A percentile compares a stretch with the other conserved stretches of the same genome.
phyloP scores from a whole-genome alignment of 768 basidiomycete species.

The Russula emetica region DNA sequence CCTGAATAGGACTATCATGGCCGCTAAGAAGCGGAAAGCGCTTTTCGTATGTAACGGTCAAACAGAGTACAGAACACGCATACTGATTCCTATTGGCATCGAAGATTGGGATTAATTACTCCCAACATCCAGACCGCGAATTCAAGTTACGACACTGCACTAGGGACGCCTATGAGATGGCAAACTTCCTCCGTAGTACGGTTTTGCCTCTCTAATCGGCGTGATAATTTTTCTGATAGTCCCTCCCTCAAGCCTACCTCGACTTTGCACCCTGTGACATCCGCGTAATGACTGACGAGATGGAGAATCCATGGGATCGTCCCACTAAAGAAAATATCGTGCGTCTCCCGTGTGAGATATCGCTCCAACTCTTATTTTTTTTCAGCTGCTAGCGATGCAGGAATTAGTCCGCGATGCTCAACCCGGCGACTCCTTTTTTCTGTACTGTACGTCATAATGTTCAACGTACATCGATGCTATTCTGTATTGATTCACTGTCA shows the following conservation, averaged over 20 bases:
- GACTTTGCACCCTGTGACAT: not conserved
- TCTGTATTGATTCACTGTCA: not conserved
- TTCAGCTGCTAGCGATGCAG: not conserved
- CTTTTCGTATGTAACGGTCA: not conserved
- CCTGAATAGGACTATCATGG: not conserved
- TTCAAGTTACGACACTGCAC: not conserved
- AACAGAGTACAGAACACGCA: no score
- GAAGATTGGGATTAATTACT: constrained; percentile 13
- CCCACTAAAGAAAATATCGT: constrained; percentile 6
- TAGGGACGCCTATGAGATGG: not conserved
- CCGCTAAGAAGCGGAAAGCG: not conserved
- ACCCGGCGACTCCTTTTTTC: not conserved
- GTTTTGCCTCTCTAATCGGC: not conserved
- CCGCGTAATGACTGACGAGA: not conserved
- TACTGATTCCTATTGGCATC: not conserved
- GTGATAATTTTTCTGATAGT: not conserved
- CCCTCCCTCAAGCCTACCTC: not conserved
- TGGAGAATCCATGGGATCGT: not conserved
- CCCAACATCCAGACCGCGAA: not conserved
- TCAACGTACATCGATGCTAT: not conserved
- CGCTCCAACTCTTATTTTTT: not conserved
- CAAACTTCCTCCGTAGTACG: not conserved
- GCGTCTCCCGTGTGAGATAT: not conserved
- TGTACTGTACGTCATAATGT: constrained; percentile 3
- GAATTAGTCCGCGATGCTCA: not conserved